Percentiles rank a stretch among this genome's conserved stretches.
phyloP scores from a whole-genome alignment of 176 grass and related monocot species.

The Oropetium thomaeum region DNA sequence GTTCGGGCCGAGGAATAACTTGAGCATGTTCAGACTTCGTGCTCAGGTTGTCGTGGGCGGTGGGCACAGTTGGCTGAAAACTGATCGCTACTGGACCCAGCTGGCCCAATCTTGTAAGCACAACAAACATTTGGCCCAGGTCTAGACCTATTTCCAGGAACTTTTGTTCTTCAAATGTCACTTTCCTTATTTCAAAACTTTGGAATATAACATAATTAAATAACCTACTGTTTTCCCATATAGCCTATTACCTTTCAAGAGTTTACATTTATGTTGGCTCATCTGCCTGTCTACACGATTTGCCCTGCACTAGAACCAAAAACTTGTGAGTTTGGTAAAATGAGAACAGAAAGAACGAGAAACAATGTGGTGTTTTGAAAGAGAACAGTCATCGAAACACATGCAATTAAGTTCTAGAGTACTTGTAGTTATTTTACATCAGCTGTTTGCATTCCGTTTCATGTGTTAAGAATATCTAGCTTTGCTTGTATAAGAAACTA shows the following conservation, averaged over 20 bases:
- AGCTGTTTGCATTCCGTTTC: neutral
- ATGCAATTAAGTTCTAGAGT: conserved; percentile 4
- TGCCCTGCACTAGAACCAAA: neutral
- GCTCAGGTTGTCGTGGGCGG: neutral
- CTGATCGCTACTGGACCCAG: neutral
- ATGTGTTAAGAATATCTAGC: neutral
- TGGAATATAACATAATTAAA: conserved; percentile 13
- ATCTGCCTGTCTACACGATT: neutral
- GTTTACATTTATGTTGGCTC: conserved; percentile 21
- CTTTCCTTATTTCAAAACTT: neutral
- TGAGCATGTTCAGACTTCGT: neutral
- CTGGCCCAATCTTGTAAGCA: neutral
- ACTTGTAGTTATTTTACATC: neutral
- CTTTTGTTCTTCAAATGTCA: neutral
- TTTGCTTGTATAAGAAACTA: neutral
- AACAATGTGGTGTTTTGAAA: neutral
- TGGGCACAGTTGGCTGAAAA: neutral
- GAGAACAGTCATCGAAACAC: neutral
- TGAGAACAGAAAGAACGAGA: conserved; percentile 5
- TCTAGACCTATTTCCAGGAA: neutral
- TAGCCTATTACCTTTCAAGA: conserved; percentile 11
- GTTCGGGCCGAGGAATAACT: too few relatives aligned
- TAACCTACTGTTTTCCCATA: conserved; percentile 1
- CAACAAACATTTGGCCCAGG: neutral
- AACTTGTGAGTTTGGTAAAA: neutral